Evolutionary conservation across 2,329 filamentous ascomycete genomes (phyloP).

Genomic region (Bretziella fagacearum): DNA sequence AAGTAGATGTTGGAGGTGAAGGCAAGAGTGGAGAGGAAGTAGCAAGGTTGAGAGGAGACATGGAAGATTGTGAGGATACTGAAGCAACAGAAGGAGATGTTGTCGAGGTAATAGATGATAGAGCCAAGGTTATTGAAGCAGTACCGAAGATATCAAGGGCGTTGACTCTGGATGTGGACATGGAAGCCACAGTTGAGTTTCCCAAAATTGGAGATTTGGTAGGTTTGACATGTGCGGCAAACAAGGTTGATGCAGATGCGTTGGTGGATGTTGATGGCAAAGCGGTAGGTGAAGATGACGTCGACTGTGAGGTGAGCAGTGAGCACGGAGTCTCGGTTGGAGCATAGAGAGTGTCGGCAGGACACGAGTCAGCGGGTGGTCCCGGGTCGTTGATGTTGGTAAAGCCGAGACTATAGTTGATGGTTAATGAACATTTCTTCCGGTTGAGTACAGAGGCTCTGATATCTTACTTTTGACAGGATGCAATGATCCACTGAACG

Average conservation of each 20-base stretch:
- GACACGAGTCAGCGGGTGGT: conserved; percentile 5
- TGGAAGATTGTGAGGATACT: not conserved
- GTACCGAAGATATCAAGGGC: not conserved
- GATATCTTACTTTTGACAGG: conserved; percentile 13
- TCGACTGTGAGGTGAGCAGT: not conserved
- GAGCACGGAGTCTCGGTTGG: conserved; percentile 5
- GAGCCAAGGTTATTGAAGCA: not conserved
- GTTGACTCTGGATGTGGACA: not conserved
- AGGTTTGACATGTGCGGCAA: conserved; percentile 1
- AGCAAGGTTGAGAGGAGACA: not conserved
- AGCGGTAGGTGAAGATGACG: not conserved
- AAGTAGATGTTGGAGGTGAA: not conserved
- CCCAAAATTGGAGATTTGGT: not conserved
- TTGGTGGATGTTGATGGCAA: not conserved
- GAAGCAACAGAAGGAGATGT: not conserved
- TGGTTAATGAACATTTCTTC: not conserved
- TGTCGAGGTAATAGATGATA: not conserved
- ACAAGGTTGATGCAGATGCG: not conserved
- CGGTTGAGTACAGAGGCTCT: not conserved
- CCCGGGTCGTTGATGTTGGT: conserved; percentile 12
- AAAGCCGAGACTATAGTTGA: conserved; percentile 10
- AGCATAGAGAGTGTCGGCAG: conserved; percentile 10
- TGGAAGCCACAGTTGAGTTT: not conserved
- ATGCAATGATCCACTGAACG: conserved; percentile 11
- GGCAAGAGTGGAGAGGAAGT: not conserved